Evolutionary conservation across 2,329 filamentous ascomycete genomes (phyloP).

Genomic region (Sphaerulina populicola): DNA sequence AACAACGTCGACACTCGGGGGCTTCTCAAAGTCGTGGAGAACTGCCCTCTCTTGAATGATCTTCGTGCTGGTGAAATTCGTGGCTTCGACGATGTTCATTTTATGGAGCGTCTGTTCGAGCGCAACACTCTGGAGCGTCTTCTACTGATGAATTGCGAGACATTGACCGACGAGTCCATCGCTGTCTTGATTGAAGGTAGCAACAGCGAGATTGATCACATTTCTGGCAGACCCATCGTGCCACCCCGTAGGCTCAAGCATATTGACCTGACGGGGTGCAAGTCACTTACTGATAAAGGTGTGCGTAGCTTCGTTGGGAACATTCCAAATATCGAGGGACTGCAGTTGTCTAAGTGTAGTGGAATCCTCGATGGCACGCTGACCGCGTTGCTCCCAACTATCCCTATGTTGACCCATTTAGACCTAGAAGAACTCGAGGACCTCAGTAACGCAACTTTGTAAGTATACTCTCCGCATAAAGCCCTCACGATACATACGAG

Average conservation of each 20-base stretch:
- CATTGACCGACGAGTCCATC: conserved; percentile 67
- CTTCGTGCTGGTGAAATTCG: conserved; percentile 72
- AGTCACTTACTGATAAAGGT: conserved; percentile 61
- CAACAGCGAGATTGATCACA: conserved; percentile 68
- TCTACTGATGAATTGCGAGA: conserved; percentile 68
- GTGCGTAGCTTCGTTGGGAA: conserved; percentile 64
- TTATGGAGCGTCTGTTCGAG: conserved; percentile 67
- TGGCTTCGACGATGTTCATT: conserved; percentile 65
- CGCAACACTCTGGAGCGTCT: conserved; percentile 77
- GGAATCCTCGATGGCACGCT: conserved; percentile 66
- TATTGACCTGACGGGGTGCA: conserved; percentile 74
- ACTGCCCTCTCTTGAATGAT: conserved; percentile 66
- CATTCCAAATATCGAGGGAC: conserved; percentile 69
- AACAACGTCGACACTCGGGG: conserved; percentile 72
- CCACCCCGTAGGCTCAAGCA: conserved; percentile 71
- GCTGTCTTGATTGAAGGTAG: conserved; percentile 65
- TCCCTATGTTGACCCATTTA: conserved; percentile 70
- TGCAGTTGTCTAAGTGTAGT: conserved; percentile 74
- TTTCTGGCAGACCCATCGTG: conserved; percentile 68
- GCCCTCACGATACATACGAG: too few species aligned
- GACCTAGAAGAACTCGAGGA: conserved; percentile 79
- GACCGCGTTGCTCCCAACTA: conserved; percentile 62
- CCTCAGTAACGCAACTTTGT: conserved; percentile 64
- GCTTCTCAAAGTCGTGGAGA: conserved; percentile 61
- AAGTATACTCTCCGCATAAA: too few species aligned